Base-by-base conservation (phyloP, 768 basidiomycete genomes). In the Baorangia bicolor region DNA sequence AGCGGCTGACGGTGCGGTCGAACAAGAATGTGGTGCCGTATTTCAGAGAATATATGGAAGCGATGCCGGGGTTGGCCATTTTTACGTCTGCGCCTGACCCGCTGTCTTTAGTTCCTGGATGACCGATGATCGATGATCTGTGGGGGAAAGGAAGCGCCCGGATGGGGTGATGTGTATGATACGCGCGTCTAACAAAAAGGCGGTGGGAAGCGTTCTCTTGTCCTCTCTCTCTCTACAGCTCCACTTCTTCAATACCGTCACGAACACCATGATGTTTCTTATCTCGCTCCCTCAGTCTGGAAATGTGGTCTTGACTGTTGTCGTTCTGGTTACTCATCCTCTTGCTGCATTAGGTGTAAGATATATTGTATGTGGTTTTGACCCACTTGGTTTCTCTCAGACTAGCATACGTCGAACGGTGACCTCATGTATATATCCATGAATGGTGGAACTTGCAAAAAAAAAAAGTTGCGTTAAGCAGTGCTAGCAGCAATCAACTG, bases 1-100 rank as follows among this genome's bases (percentile, higher is more conserved):
- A 56, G 60, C 58, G 49, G 45, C 44, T 71, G 27, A 60, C 57
- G 8, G 61, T 71, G 38, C 60, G 69, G 18, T 66, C 63, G 10
- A 71, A 64, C 56, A 64, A 49, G 51, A 51, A 42, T 13, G 70
- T 60, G 0, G 33, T 40, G 20, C 51, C 58, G 13, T 46, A 68
- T 54, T 61, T 70, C 23, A 49, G 18, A 10, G 68, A 72, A 28
- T 70, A 70, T 28, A 27, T 56, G 20, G 45, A 56, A 28, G 51
- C 56, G 30, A 48, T 70, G 11, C 70, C 69, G 0, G 60, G 61
- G 9, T 49, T 70, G 59, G 43, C 47, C 5, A 34, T 61, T 28
- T 67, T 10, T 38, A 64, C 66, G 5, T 57, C 56, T 25, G 34
- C 48, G 0, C 48, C 53, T 28, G 23, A 43, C 25, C 20, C 39